Evolutionary conservation across 1,139 yeast species (phyloP).

Genomic region (Sugiyamaella grinbergsii): DNA sequence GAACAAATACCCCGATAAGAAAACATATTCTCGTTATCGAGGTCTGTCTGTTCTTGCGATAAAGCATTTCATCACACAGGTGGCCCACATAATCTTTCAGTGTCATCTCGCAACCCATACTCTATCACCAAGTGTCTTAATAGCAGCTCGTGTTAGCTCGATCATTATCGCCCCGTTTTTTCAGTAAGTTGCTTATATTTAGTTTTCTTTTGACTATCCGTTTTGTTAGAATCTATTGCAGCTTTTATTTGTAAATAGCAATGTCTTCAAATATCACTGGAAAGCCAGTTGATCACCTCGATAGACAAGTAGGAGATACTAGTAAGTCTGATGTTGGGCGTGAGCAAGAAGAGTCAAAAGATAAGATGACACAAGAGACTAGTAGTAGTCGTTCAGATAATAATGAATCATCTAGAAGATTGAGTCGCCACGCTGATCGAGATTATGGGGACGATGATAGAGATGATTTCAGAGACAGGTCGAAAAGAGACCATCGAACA

Average conservation of each 20-base stretch:
- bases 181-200: not conserved
- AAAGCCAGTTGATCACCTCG: not conserved
- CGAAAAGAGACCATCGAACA: not conserved
- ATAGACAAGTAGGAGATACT: not conserved
- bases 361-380: not conserved
- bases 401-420: conserved; percentile 6
- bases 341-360: not conserved
- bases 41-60: no score
- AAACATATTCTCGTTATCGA: no score
- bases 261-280: not conserved
- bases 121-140: no score
- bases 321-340: conserved; percentile 9
- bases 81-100: no score
- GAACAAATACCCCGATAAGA: no score
- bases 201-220: conserved; percentile 4
- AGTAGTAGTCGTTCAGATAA: not conserved
- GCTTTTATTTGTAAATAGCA: not conserved
- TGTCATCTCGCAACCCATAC: no score
- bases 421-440: conserved; percentile 4
- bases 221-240: not conserved
- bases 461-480: conserved; percentile 9
- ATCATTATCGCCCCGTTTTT: no score
- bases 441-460: conserved; percentile 13
- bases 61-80: no score
- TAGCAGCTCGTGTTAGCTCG: not conserved